Evolutionary conservation across 2,329 filamentous ascomycete genomes (phyloP).

Genomic region (Penicillium sclerotiorum): DNA sequence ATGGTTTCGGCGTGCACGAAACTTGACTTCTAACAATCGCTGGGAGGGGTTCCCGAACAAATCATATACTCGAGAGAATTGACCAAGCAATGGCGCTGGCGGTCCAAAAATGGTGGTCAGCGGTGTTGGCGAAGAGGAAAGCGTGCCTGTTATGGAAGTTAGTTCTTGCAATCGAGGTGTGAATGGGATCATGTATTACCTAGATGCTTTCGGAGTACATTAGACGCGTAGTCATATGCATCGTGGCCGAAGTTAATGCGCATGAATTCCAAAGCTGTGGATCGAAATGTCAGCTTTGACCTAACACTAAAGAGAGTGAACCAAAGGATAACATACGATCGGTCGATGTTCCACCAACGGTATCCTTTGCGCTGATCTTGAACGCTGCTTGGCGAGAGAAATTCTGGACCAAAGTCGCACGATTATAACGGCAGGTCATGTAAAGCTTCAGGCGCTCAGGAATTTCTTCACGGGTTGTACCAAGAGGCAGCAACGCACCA

Average conservation of each 20-base stretch:
- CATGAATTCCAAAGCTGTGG: constrained; percentile 4
- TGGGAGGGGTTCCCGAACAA: not conserved
- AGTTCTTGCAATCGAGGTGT: not conserved
- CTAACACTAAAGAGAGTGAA: not conserved
- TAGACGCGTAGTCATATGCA: not conserved
- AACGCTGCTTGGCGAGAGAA: constrained; percentile 32
- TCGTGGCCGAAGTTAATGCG: not conserved
- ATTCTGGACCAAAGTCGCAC: constrained; percentile 37
- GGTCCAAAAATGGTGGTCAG: not conserved
- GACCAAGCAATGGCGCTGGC: not conserved
- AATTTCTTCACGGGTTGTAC: constrained; percentile 50
- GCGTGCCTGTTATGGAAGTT: not conserved
- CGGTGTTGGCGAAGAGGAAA: not conserved
- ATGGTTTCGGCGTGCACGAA: not conserved
- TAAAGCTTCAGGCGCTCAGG: constrained; percentile 60
- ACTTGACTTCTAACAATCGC: not conserved
- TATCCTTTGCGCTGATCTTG: constrained; percentile 1
- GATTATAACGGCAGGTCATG: constrained; percentile 57
- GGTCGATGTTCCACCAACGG: constrained; percentile 1
- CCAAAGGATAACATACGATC: not conserved
- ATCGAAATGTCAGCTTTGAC: too few species aligned
- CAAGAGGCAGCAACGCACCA: constrained; percentile 55
- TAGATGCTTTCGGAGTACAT: not conserved
- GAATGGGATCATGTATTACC: not conserved
- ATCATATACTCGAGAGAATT: not conserved